Evolutionary conservation across 2,329 filamentous ascomycete species (phyloP), one percentile per base, ranked within the genome.

Genomic region (Leptographium flavum): DNA sequence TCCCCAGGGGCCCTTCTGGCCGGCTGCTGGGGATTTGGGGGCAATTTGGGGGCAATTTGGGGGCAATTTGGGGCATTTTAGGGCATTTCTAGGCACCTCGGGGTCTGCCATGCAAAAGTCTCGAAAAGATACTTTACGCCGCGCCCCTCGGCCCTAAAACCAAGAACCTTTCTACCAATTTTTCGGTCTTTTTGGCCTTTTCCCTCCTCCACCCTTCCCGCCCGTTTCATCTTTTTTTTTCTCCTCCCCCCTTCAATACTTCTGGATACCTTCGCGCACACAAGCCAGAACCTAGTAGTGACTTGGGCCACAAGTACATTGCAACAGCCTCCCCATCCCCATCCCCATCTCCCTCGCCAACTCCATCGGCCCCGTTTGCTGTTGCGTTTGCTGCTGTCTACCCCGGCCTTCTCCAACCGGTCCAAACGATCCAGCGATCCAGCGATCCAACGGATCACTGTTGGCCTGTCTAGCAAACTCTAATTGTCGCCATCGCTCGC

Each of bases 261-360:
- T 43, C 35, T 38, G 32, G 41, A 43, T 43, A 43, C 41, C 14
- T 36, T 36, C 32, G n/a, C 32, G 38, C 28, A 39, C 15, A 28
- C 21, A 40, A 32, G n/a, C 28, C 23, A 33, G 32, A 45, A 48
- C 46, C 42, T 45, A 42, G 35, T 40, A 46, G 49, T 49, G 46
- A 50, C 49, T 47, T 50, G n/a, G 15, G 23, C n/a, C 13, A 44
- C 45, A 47, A 40, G 47, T 49, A 50, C 45, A 46, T 37, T 21
- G 31, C 44, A 48, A 46, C 46, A 42, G 23, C 27, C 30, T 40
- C 37, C n/a, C n/a, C n/a, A n/a, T n/a, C n/a, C n/a, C n/a, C n/a
- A n/a, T n/a, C n/a, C n/a, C n/a, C n/a, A n/a, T n/a, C n/a, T n/a
- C n/a, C n/a, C n/a, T n/a, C n/a, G n/a, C n/a, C n/a, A n/a, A 27